These are phyloP conservation scores for Talaromyces funiculosus DNA, from an alignment of 2,329 filamentous ascomycete genomes.

Conservation along the genomic window DNA sequence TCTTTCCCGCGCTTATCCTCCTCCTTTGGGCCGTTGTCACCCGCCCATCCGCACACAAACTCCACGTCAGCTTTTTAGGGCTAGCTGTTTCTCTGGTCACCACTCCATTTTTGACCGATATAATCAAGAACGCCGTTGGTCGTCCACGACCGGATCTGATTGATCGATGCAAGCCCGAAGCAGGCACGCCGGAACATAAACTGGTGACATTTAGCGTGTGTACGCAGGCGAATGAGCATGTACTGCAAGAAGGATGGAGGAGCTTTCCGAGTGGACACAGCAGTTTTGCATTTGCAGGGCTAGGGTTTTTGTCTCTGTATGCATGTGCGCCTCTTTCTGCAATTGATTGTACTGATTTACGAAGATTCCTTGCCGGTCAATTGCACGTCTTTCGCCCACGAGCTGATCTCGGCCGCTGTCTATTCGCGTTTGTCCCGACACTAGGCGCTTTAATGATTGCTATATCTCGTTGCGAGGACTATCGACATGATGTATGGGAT, in stretches of 20 bases:
- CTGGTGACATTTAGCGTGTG: constrained; percentile 48
- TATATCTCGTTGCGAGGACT: constrained; percentile 58
- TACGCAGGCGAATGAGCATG: constrained; percentile 48
- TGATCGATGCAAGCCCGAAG: constrained; percentile 71
- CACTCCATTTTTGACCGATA: constrained; percentile 76
- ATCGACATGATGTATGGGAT: constrained; percentile 60
- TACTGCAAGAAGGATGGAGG: constrained; percentile 60
- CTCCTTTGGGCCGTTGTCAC: constrained; percentile 58
- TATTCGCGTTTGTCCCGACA: constrained; percentile 52
- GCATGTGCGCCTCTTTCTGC: background rate
- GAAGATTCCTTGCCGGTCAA: constrained; percentile 47
- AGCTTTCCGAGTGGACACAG: constrained; percentile 61
- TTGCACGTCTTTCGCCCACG: constrained; percentile 55
- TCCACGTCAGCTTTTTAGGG: constrained; percentile 78
- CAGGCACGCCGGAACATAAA: constrained; percentile 50
- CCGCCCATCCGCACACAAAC: constrained; percentile 65
- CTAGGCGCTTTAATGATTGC: constrained; percentile 56
- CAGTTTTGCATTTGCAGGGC: constrained; percentile 55
- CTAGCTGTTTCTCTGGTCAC: constrained; percentile 71
- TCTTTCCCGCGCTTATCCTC: constrained; percentile 63
- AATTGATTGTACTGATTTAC: background rate
- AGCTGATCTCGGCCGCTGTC: constrained; percentile 51
- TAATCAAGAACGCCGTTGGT: constrained; percentile 84
- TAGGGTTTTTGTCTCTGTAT: constrained; percentile 53
- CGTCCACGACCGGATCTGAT: constrained; percentile 81